Conservation (phyloP, 139 green algal species). For the Spirogloea muscicola region DNA sequence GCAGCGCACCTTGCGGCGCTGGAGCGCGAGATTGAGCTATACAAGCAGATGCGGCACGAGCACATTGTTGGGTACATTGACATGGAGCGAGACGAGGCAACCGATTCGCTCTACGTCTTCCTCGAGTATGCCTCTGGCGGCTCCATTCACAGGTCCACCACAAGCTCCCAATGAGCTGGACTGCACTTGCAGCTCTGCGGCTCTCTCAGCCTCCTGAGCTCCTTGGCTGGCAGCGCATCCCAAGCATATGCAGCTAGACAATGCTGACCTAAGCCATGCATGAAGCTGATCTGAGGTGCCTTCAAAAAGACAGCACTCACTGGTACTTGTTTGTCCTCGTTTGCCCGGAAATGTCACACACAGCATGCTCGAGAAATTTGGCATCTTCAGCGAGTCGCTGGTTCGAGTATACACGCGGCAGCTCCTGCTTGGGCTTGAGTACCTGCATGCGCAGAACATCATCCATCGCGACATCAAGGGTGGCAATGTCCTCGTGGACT, state of each 20-base stretch:
- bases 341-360: too few relatives aligned
- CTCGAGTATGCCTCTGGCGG: conserved; percentile 51
- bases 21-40: conserved; percentile 64
- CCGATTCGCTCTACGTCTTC: conserved; percentile 48
- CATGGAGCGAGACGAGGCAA: conserved; percentile 34
- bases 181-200: too few relatives aligned
- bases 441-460: conserved; percentile 51
- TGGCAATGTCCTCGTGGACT: conserved; percentile 54
- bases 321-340: too few relatives aligned
- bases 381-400: conserved; percentile 53
- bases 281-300: too few relatives aligned
- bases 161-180: too few relatives aligned
- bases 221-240: too few relatives aligned
- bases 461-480: conserved; percentile 60
- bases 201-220: too few relatives aligned
- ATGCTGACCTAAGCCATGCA: too few relatives aligned
- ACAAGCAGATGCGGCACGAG: conserved; percentile 63
- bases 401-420: conserved; percentile 48
- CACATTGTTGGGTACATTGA: conserved; percentile 74
- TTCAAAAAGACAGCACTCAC: too few relatives aligned
- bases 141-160: conserved; percentile 41
- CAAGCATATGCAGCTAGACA: too few relatives aligned
- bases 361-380: conserved; percentile 50
- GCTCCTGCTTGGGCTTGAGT: conserved; percentile 49
- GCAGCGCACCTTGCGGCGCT: conserved; percentile 12